These are phyloP conservation scores for Mesembryanthemum crystallinum DNA, from an alignment of 148 eudicot species.

Conservation along the genomic window DNA sequence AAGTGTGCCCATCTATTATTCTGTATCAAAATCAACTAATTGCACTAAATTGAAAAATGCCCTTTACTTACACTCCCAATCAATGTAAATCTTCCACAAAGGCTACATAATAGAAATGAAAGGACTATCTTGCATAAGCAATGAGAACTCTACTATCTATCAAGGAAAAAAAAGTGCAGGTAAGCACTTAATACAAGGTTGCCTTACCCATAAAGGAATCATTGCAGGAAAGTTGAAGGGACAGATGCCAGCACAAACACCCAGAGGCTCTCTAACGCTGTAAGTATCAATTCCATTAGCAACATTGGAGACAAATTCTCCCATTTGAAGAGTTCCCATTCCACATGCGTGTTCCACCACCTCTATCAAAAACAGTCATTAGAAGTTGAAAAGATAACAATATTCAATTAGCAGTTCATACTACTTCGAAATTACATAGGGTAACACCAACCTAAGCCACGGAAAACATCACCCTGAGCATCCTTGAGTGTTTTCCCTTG, in stretches of 20 bases:
- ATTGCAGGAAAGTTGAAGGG: slow-evolving; percentile 97
- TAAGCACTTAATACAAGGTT: background rate
- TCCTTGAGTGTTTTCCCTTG: slow-evolving; percentile 98
- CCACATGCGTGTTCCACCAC: slow-evolving; percentile 99
- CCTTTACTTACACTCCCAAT: background rate
- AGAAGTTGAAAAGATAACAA: background rate
- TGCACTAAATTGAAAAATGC: background rate
- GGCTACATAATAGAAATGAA: background rate
- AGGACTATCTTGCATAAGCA: background rate
- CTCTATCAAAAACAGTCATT: slow-evolving; percentile 49
- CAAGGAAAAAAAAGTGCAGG: background rate
- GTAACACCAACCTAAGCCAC: slow-evolving; percentile 73
- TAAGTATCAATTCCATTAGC: slow-evolving; percentile 88
- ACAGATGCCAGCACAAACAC: slow-evolving; percentile 97
- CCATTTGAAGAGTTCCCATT: slow-evolving; percentile 95
- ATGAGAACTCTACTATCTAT: background rate
- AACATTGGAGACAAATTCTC: slow-evolving; percentile 80
- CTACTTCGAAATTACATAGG: background rate
- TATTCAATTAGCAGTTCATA: background rate
- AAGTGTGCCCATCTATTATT: background rate
- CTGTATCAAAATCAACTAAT: background rate
- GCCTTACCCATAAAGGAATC: slow-evolving; percentile 90
- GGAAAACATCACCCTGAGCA: slow-evolving; percentile 96
- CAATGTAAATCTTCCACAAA: background rate
- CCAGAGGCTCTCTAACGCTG: slow-evolving; percentile 92